Base-by-base conservation (phyloP, 495 filamentous ascomycete genomes). In the Xylaria scruposa region DNA sequence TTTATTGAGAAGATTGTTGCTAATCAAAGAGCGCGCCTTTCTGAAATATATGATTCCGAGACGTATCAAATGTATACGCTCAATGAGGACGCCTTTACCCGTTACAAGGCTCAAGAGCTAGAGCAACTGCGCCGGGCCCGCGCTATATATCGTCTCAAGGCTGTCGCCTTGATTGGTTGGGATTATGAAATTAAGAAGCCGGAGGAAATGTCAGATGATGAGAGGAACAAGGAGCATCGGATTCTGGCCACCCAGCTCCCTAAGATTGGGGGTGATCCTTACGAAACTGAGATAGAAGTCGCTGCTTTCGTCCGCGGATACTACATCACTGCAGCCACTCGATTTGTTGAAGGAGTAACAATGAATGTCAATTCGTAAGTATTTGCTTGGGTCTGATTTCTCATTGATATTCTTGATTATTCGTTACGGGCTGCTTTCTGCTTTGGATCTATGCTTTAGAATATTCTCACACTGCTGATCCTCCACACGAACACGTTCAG, bases 301-400 rank as follows among this genome's bases (percentile, higher is more conserved):
- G 83, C 83, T 0, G 81, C 84, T 0, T 87, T 85, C 58, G 83
- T 88, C 15, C 73, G 86, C 0, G 87, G 84, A 0, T 88, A 89
- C 71, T 89, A 89, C 56, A 78, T 83, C 26, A 86, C 83, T 4
- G 85, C 86, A 1, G 83, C 83, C 1, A 73, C 81, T 29, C 82
- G 88, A 2, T 87, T 88, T 58, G 79, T 84, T 0, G 88, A 90
- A 72, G 78, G 77, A 21, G 82, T 86, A 0, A 81, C 83, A 4
- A 82, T 85, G 29, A 79, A 80, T 68, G 81, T 88, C 47, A 82
- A 84, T 70, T 81, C 80, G 0, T 66, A 38, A 66, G 63, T 66
- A 38, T 10, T 36, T 36, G 29, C 13, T 1, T 24, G 6, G 0
- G 10, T 51, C 19, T 19, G 7, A 49, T 46, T 31, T 13, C 21